Evolutionary conservation across 495 filamentous ascomycete species (phyloP).

Genomic region (Sordaria brevicollis): DNA sequence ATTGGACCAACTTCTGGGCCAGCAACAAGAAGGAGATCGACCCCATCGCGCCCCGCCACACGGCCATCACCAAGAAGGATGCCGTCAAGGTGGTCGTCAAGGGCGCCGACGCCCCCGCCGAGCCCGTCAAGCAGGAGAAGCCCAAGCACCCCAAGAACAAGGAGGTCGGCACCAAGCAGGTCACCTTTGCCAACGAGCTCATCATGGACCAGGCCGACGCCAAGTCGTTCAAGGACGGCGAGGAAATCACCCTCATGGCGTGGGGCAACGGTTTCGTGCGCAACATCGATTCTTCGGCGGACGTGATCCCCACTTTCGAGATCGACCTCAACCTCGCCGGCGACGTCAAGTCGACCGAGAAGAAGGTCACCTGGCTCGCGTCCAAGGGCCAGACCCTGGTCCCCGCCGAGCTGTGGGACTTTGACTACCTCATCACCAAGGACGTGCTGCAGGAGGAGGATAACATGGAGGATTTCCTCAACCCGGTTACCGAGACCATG

Average conservation of each 20-base stretch:
- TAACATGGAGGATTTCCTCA: constrained; percentile 69
- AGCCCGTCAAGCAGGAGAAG: constrained; percentile 59
- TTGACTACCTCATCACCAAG: constrained; percentile 88
- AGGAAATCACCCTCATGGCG: constrained; percentile 92
- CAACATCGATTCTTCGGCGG: constrained; percentile 40
- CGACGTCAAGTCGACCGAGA: constrained; percentile 87
- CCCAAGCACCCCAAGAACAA: constrained; percentile 83
- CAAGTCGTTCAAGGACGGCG: constrained; percentile 65
- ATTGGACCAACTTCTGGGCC: constrained; percentile 89
- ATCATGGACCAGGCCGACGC: constrained; percentile 82
- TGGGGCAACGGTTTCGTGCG: constrained; percentile 87
- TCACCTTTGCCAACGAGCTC: constrained; percentile 59
- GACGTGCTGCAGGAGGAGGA: constrained; percentile 80
- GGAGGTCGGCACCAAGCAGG: constrained; percentile 73
- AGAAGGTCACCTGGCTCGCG: constrained; percentile 90
- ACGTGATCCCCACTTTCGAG: constrained; percentile 55
- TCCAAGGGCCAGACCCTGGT: constrained; percentile 63
- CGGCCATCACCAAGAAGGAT: constrained; percentile 59
- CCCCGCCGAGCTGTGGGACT: constrained; percentile 77
- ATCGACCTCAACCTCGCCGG: constrained; percentile 77
- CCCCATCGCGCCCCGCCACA: constrained; percentile 76
- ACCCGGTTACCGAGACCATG: constrained; percentile 61
- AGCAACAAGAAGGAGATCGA: constrained; percentile 95
- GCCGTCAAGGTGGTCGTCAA: constrained; percentile 57
- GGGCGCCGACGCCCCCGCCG: constrained; percentile 50